phyloP scores from a whole-genome alignment of 345 rosid species.

The Lepidium sativum region DNA sequence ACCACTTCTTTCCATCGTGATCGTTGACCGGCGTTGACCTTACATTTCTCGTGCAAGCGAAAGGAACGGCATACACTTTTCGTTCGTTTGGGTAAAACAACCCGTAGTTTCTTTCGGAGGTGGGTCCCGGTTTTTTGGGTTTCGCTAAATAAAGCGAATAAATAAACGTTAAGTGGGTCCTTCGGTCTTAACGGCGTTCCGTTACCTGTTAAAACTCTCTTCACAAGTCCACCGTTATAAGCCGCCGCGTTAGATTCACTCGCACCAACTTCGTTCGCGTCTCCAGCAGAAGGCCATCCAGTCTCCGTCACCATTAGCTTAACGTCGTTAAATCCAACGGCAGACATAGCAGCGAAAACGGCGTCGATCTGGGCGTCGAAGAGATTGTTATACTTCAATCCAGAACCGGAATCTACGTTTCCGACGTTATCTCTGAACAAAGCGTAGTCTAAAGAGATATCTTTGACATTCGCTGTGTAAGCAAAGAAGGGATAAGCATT shows the following conservation, averaged over 20 bases:
- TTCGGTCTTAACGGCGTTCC: conserved; percentile 26
- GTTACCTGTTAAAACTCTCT: conserved; percentile 5
- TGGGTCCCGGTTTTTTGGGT: conserved; percentile 68
- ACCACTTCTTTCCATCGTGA: conserved; percentile 58
- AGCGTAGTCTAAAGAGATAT: conserved; percentile 65
- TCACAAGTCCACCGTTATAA: conserved; percentile 17
- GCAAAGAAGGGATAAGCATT: conserved; percentile 88
- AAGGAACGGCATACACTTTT: conserved; percentile 58
- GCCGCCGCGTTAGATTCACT: conserved; percentile 14
- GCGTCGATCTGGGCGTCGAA: conserved; percentile 23
- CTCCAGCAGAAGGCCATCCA: conserved; percentile 27
- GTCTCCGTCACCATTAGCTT: conserved; percentile 21
- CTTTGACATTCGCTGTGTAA: conserved; percentile 45
- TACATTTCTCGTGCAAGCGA: neutral
- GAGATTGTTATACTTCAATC: conserved; percentile 31
- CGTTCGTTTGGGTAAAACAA: conserved; percentile 57
- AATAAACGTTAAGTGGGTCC: conserved; percentile 44
- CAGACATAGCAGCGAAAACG: conserved; percentile 15
- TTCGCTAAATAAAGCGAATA: conserved; percentile 84
- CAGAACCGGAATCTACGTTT: conserved; percentile 54
- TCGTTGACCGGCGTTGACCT: conserved; percentile 22
- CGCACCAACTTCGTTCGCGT: conserved; percentile 11
- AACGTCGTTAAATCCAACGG: conserved; percentile 11
- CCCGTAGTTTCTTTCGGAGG: conserved; percentile 83
- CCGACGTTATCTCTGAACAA: conserved; percentile 55